These are phyloP conservation scores for Mucor velutinosus DNA, from an alignment of 371 early-diverging fungal species.

Conservation along the genomic window DNA sequence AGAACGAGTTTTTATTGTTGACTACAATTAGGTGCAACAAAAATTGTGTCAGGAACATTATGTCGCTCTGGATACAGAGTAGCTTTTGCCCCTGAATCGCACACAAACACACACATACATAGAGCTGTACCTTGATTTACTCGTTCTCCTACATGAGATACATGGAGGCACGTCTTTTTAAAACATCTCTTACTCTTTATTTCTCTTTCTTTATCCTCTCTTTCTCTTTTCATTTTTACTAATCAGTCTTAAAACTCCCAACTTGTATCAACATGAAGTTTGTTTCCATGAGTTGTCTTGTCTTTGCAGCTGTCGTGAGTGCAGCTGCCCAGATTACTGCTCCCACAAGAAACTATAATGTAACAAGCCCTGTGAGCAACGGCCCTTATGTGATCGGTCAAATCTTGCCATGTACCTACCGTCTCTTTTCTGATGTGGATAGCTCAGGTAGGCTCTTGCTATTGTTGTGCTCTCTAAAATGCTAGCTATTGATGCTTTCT, in stretches of 20 bases:
- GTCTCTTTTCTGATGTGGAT: constrained; percentile 44
- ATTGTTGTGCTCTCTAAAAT: background rate
- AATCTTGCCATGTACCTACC: constrained; percentile 53
- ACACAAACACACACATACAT: background rate
- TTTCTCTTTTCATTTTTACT: background rate
- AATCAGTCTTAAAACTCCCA: too few relatives aligned
- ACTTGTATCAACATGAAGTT: constrained; percentile 8
- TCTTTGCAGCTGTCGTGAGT: constrained; percentile 1
- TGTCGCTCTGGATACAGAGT: background rate
- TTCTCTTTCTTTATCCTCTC: background rate
- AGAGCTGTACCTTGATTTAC: background rate
- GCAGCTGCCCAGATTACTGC: constrained; percentile 40
- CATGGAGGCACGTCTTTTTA: background rate
- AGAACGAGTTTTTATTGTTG: constrained; percentile 4
- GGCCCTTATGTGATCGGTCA: constrained; percentile 50
- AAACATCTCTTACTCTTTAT: background rate
- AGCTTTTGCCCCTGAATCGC: background rate
- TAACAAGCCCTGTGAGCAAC: constrained; percentile 41
- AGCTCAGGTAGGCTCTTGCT: constrained; percentile 37
- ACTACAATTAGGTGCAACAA: background rate
- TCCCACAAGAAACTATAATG: constrained; percentile 49
- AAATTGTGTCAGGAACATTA: background rate
- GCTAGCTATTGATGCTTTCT: background rate
- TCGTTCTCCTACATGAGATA: background rate
- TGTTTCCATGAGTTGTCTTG: background rate